A percentile compares a stretch with the other conserved stretches of the same genome.
Conservation (phyloP, 768 basidiomycete genomes). For the Strobilomyces dryophilus region DNA sequence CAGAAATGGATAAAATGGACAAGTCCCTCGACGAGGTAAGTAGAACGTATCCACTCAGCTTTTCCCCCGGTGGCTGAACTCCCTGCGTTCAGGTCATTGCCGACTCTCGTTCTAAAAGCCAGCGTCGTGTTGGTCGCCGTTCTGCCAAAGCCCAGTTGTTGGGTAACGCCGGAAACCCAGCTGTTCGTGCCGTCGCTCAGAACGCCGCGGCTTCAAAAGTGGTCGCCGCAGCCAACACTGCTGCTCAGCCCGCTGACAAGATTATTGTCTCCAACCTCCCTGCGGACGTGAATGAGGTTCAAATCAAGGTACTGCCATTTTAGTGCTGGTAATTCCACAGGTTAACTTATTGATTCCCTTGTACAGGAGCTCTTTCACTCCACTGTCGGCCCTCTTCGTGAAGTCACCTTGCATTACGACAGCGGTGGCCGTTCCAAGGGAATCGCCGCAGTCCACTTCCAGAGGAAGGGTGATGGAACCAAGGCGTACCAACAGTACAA, state of each 20-base stretch:
- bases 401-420: constrained; percentile 85
- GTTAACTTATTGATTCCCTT: constrained; percentile 2
- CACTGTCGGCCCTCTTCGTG: constrained; percentile 83
- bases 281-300: constrained; percentile 84
- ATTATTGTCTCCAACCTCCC: constrained; percentile 97
- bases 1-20: constrained; percentile 48
- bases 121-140: constrained; percentile 41
- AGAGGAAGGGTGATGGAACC: constrained; percentile 81
- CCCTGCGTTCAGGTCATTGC: constrained; percentile 56
- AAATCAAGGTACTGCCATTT: constrained; percentile 72
- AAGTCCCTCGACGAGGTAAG: constrained; percentile 81
- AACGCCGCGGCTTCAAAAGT: constrained; percentile 40
- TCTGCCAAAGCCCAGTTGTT: constrained; percentile 57
- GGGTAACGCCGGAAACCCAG: constrained; percentile 50
- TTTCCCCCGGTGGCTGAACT: constrained; percentile 3
- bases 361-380: constrained; percentile 85
- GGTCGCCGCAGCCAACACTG: constrained; percentile 37
- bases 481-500: constrained; percentile 95
- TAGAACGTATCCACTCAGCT: neutral
- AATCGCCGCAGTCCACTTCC: constrained; percentile 82
- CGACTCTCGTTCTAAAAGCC: constrained; percentile 48
- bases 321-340: neutral
- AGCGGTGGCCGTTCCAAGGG: constrained; percentile 85
- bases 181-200: constrained; percentile 48
- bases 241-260: constrained; percentile 60